Base-by-base conservation (phyloP, 768 basidiomycete genomes). In the Ephemerocybe angulata region DNA sequence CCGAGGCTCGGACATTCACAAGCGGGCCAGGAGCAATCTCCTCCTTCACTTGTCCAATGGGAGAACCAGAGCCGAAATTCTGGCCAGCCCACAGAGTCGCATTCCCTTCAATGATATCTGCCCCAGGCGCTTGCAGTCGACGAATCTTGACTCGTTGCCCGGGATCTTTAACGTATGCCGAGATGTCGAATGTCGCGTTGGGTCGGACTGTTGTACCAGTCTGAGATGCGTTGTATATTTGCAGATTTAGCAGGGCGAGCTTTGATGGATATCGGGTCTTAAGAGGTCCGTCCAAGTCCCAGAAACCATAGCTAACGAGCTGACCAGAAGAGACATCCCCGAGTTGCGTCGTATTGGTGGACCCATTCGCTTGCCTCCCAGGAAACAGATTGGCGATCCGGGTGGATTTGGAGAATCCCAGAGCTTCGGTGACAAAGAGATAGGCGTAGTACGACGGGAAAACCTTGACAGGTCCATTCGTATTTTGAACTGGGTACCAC, bases 401-500 rank as follows among this genome's bases (percentile, higher is more conserved):
- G 11, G 77, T 65, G 8, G 73, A 67, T 27, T 68, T 74, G 3
- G 80, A 81, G 28, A 63, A 63, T 1, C 74, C 77, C 19, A 81
- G 67, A 2, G 78, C 67, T 57, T 83, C 81, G 13, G 75, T 65
- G 51, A 81, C 66, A 57, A 81, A 81, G 11, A 82, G 65, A 54
- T 80, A 80, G n/a, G 80, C 70, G 3, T 72, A 73, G 52, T 81
- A 81, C n/a, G 78, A 71, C 1, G 80, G 81, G 65, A 81, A 79
- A 5, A 80, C 79, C 63, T 78, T 71, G 44, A 76, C 63, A 5
- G 74, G 74, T n/a, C 79, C 78, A 50, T 78, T 80, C 31, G 62
- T 57, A 31, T 77, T 81, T 53, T 76, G 70, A 7, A 76, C 73
- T 3, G 79, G 78, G 54, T 77, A 79, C 79, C 78, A 80, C 61